Conservation (phyloP, 129 eudicot genomes). For the Deinandra increscens region DNA sequence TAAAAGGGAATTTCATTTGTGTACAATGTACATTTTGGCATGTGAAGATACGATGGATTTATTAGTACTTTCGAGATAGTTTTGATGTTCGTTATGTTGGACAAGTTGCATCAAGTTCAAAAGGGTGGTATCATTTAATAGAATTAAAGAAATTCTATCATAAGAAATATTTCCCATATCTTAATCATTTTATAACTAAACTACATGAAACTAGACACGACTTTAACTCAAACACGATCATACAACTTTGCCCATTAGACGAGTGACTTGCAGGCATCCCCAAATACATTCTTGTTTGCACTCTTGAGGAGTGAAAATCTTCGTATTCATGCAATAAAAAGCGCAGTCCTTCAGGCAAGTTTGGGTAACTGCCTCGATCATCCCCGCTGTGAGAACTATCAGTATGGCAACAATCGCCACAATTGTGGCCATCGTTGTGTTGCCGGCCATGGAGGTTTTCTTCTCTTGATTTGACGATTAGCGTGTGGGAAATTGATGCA, state of each 20-base stretch:
- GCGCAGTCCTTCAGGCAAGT: conserved; percentile 28
- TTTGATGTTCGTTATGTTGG: too few species aligned
- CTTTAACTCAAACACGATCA: background rate
- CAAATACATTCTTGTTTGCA: conserved; percentile 30
- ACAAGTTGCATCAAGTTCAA: background rate
- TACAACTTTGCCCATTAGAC: conserved; percentile 21
- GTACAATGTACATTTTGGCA: too few species aligned
- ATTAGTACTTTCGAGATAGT: too few species aligned
- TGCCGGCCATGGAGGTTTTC: conserved; percentile 23
- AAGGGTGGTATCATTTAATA: background rate
- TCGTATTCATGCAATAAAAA: conserved; percentile 27
- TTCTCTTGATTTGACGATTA: too few species aligned
- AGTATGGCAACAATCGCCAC: conserved; percentile 7
- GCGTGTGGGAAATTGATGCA: too few species aligned
- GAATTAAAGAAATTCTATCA: background rate
- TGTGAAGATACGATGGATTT: too few species aligned
- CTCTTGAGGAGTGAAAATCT: conserved; percentile 27
- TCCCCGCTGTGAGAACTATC: conserved; percentile 13
- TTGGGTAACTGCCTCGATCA: conserved; percentile 16
- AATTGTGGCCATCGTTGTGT: background rate
- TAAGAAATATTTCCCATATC: background rate
- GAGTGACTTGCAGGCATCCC: conserved; percentile 25
- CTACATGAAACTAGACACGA: background rate
- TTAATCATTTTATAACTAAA: background rate
- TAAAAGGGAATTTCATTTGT: too few species aligned